Conservation (phyloP, 129 eudicot genomes). For the Artemisia annua region DNA sequence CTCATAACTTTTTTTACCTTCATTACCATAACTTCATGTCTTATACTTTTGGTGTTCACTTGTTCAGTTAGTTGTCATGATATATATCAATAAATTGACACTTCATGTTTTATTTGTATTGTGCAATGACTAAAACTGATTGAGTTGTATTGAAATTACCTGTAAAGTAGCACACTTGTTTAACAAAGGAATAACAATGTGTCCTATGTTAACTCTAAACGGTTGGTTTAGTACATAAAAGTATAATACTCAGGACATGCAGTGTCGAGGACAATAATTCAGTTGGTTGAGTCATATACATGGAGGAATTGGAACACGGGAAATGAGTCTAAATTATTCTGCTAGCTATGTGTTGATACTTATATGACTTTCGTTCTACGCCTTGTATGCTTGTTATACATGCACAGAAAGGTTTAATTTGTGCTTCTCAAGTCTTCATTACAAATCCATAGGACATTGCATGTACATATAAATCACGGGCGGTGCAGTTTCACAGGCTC, state of each 20-base stretch:
- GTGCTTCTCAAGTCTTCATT: constrained; percentile 14
- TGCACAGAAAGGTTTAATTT: neutral
- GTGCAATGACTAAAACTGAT: neutral
- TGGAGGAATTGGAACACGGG: too few relatives aligned
- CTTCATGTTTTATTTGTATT: neutral
- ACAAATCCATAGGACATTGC: neutral
- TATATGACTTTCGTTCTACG: neutral
- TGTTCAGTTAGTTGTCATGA: neutral
- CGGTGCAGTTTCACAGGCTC: neutral
- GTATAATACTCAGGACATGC: too few relatives aligned
- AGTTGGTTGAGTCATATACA: too few relatives aligned
- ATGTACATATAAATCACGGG: neutral
- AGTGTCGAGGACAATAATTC: too few relatives aligned
- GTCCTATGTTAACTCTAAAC: too few relatives aligned
- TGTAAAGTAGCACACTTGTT: too few relatives aligned
- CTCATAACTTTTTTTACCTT: neutral
- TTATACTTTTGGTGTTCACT: neutral
- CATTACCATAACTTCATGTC: neutral
- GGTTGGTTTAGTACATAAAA: too few relatives aligned
- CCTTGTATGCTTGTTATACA: neutral
- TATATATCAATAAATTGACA: neutral
- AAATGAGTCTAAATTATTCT: too few relatives aligned
- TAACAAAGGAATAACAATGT: too few relatives aligned
- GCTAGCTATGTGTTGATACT: neutral
- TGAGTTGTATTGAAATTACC: too few relatives aligned